phyloP scores from a whole-genome alignment of 1,284 basidiomycete genomes.

The Testicularia cyperi region DNA sequence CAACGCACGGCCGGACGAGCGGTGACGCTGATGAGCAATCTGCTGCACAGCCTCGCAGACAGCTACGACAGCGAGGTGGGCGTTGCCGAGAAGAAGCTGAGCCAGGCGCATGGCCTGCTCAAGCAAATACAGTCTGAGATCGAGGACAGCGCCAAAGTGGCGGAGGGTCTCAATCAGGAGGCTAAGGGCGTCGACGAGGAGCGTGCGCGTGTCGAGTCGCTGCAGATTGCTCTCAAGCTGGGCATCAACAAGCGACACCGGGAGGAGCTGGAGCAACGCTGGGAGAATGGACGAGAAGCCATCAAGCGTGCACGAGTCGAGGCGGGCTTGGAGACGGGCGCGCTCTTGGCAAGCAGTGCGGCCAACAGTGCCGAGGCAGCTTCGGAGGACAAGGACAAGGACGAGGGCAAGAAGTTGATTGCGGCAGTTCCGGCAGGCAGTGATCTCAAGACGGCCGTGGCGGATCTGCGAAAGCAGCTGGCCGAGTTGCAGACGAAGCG shows the following conservation, averaged over 20 bases:
- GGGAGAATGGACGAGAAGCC: conserved; percentile 37
- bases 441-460: conserved; percentile 27
- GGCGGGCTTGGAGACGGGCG: conserved; percentile 22
- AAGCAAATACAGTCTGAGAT: conserved; percentile 89
- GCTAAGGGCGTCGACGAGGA: conserved; percentile 71
- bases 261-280: conserved; percentile 39
- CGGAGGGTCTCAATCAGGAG: conserved; percentile 68
- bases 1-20: conserved; percentile 77
- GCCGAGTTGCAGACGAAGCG: conserved; percentile 28
- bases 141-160: conserved; percentile 77
- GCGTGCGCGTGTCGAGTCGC: conserved; percentile 67
- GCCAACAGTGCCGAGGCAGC: conserved; percentile 7
- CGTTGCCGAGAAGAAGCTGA: conserved; percentile 86
- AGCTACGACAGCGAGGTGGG: conserved; percentile 89
- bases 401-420: conserved; percentile 11
- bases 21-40: conserved; percentile 76
- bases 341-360: conserved; percentile 15
- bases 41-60: conserved; percentile 86
- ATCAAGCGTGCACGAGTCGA: conserved; percentile 42
- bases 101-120: conserved; percentile 84
- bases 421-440: conserved; percentile 11
- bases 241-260: conserved; percentile 80
- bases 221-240: conserved; percentile 70
- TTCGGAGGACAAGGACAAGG: background rate
- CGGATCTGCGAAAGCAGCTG: conserved; percentile 35